Evolutionary conservation across 225 moss, liverwort and hornwort species (phyloP).

Genomic region (Neckera pumila): DNA sequence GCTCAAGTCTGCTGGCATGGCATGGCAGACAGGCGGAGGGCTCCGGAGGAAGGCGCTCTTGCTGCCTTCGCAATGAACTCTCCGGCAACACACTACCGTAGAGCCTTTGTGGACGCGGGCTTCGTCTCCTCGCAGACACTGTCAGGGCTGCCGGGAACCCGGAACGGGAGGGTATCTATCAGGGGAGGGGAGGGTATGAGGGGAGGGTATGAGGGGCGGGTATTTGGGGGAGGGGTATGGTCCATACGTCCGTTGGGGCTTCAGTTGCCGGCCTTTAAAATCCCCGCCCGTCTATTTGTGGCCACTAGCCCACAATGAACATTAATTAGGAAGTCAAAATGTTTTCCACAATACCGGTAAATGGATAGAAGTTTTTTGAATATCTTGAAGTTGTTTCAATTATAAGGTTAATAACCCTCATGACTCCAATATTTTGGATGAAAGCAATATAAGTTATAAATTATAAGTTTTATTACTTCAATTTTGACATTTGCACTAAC

Average conservation of each 20-base stretch:
- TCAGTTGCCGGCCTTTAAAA: not conserved
- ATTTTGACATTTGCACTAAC: not conserved
- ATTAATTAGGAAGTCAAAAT: not conserved
- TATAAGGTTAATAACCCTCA: not conserved
- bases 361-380: not conserved
- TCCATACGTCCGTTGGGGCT: not conserved
- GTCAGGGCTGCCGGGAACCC: not conserved
- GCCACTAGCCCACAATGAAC: not conserved
- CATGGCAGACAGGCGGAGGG: not conserved
- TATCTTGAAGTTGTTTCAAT: not conserved
- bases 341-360: not conserved
- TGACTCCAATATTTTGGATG: fast-evolving
- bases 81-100: not conserved
- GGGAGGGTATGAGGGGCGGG: not conserved
- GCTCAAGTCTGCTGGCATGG: not conserved
- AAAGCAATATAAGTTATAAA: not conserved
- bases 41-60: not conserved
- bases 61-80: slow-evolving; percentile 6
- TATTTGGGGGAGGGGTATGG: not conserved
- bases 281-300: not conserved
- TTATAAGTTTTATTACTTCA: not conserved
- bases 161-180: not conserved
- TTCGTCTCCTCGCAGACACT: not conserved
- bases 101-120: slow-evolving; percentile 3
- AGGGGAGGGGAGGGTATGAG: not conserved